These are phyloP conservation scores for Leccinum arenicola DNA, from an alignment of 768 basidiomycete species.

Conservation along the genomic window DNA sequence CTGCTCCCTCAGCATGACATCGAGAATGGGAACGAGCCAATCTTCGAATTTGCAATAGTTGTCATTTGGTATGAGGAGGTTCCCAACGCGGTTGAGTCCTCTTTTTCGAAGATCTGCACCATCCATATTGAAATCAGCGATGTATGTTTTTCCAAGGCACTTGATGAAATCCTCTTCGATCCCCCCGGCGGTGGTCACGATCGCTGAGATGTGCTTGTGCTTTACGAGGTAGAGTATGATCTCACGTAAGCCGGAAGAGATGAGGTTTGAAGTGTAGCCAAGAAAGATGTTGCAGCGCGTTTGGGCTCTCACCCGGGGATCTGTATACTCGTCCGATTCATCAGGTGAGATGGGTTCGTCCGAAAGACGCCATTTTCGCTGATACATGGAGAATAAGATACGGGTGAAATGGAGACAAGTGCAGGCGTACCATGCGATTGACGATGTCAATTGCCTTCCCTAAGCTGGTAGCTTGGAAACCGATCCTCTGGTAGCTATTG, in stretches of 20 bases:
- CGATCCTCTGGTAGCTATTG: constrained; percentile 81
- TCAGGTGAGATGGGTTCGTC: constrained; percentile 74
- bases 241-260: constrained; percentile 95
- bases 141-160: constrained; percentile 94
- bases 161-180: constrained; percentile 99
- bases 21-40: constrained; percentile 95
- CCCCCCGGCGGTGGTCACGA: constrained; percentile 97
- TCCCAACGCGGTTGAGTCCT: constrained; percentile 98
- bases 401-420: background rate
- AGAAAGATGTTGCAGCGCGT: constrained; percentile 89
- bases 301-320: constrained; percentile 58
- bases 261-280: constrained; percentile 97
- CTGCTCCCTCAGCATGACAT: constrained; percentile 89
- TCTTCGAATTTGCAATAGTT: constrained; percentile 99
- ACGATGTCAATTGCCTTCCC: constrained; percentile 87
- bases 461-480: constrained; percentile 95
- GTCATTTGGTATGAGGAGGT: constrained; percentile 94
- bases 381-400: background rate
- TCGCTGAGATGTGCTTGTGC: constrained; percentile 81
- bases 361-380: constrained; percentile 89
- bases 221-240: constrained; percentile 90
- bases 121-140: constrained; percentile 90
- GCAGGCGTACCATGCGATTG: constrained; percentile 76
- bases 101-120: constrained; percentile 82
- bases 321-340: constrained; percentile 63